Conservation (phyloP, 2,329 filamentous ascomycete genomes). For the Aspergillus niger region DNA sequence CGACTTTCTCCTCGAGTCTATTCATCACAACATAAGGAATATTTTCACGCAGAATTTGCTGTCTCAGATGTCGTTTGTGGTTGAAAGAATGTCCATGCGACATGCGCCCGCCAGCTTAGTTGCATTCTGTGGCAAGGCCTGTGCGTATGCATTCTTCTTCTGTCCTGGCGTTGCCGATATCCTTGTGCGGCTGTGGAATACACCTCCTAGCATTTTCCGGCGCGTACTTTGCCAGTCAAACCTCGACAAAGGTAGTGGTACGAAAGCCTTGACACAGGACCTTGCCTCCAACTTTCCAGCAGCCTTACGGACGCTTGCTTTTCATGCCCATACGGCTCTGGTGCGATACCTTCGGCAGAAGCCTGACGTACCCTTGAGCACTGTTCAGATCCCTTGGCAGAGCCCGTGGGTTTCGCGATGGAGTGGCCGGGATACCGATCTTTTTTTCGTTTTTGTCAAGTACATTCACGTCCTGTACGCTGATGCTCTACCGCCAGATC, state of each 20-base stretch:
- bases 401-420: conserved; percentile 83
- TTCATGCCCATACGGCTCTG: conserved; percentile 63
- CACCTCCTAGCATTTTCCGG: conserved; percentile 68
- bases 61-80: conserved; percentile 81
- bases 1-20: conserved; percentile 72
- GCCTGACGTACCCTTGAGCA: conserved; percentile 66
- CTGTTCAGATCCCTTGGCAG: conserved; percentile 77
- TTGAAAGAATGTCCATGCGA: conserved; percentile 82
- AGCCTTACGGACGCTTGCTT: conserved; percentile 61
- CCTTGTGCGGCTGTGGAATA: conserved; percentile 76
- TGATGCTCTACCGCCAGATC: conserved; percentile 65
- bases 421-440: conserved; percentile 82
- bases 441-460: conserved; percentile 91
- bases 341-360: conserved; percentile 64
- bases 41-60: conserved; percentile 82
- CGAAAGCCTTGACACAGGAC: conserved; percentile 60
- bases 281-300: conserved; percentile 71
- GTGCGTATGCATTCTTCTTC: conserved; percentile 91
- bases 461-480: conserved; percentile 79
- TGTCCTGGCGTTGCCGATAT: conserved; percentile 84
- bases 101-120: conserved; percentile 72
- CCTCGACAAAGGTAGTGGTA: conserved; percentile 56
- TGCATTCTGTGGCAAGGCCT: conserved; percentile 85
- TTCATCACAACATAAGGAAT: conserved; percentile 84
- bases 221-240: conserved; percentile 71